Percentiles rank a stretch among this genome's conserved stretches.
Evolutionary conservation across 2,329 filamentous ascomycete genomes (phyloP).

Genomic region (Aureobasidium uvarum): DNA sequence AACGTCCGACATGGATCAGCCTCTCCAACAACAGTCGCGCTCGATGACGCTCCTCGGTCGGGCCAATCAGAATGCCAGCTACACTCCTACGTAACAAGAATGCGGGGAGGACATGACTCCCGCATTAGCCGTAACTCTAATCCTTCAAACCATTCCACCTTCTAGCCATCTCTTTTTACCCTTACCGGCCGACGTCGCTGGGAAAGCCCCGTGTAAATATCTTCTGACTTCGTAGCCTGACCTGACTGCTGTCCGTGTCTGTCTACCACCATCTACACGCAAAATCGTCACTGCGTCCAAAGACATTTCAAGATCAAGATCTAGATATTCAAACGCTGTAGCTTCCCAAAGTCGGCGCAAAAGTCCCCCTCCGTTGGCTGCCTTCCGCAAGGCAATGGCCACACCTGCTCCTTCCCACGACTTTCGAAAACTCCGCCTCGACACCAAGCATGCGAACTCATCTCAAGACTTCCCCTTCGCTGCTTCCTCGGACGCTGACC

Average conservation of each 20-base stretch:
- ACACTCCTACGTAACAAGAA: conserved; percentile 1
- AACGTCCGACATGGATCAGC: neutral
- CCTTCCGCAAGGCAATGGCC: conserved; percentile 19
- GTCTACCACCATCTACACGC: neutral
- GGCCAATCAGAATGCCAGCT: neutral
- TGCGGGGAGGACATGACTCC: conserved; percentile 16
- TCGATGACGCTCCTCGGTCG: neutral
- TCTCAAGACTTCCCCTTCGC: conserved; percentile 17
- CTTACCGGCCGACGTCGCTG: conserved; percentile 1
- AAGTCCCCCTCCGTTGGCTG: neutral
- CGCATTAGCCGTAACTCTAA: conserved; percentile 12
- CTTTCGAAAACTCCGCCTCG: conserved; percentile 24
- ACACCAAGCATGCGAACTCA: conserved; percentile 13
- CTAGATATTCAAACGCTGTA: neutral
- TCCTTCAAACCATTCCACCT: conserved; percentile 16
- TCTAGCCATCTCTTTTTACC: conserved; percentile 10
- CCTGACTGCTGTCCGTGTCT: neutral
- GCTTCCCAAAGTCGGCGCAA: neutral
- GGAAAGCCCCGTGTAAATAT: neutral
- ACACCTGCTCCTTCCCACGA: conserved; percentile 15
- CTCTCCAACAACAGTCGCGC: neutral
- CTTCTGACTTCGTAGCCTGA: neutral
- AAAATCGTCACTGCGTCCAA: neutral
- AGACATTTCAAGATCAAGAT: neutral
- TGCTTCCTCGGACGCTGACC: conserved; percentile 13